phyloP scores from a whole-genome alignment of 257 asterid species.

The Paraleonurus japonicus region DNA sequence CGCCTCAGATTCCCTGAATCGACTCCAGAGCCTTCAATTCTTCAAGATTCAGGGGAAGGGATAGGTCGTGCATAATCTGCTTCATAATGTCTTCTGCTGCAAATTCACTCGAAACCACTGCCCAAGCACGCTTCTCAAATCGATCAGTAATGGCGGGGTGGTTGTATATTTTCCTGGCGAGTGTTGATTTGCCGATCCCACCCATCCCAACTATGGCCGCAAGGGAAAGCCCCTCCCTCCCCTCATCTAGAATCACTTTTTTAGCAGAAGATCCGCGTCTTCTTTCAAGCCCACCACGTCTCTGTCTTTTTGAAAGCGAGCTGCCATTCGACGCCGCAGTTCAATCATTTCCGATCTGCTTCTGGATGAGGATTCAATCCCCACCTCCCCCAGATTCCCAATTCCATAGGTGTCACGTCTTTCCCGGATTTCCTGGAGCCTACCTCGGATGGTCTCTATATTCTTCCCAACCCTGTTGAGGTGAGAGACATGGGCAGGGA shows the following conservation, averaged over 20 bases:
- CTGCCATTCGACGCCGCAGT: neutral
- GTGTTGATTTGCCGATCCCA: too few species aligned
- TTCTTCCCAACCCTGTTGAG: constrained; percentile 13
- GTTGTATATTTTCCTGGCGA: too few species aligned
- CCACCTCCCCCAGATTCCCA: neutral
- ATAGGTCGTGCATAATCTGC: constrained; percentile 19
- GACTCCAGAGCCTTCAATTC: neutral
- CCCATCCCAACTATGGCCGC: too few species aligned
- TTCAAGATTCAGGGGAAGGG: neutral
- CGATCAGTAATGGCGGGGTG: too few species aligned
- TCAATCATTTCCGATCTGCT: neutral
- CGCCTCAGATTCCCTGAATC: neutral
- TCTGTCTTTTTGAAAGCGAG: too few species aligned
- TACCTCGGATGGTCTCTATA: constrained; percentile 14
- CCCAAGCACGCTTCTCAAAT: too few species aligned
- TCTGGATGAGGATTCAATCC: neutral
- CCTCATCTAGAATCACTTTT: neutral
- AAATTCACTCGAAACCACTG: too few species aligned
- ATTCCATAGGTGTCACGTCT: neutral
- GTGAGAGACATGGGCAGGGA: neutral
- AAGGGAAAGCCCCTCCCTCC: too few species aligned
- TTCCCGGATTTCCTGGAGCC: neutral
- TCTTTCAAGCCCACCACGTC: constrained; percentile 14
- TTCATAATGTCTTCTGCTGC: too few species aligned
- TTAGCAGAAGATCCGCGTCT: neutral